phyloP scores from a whole-genome alignment of 164 flowering plant genomes.

The Macadamia integrifolia region DNA sequence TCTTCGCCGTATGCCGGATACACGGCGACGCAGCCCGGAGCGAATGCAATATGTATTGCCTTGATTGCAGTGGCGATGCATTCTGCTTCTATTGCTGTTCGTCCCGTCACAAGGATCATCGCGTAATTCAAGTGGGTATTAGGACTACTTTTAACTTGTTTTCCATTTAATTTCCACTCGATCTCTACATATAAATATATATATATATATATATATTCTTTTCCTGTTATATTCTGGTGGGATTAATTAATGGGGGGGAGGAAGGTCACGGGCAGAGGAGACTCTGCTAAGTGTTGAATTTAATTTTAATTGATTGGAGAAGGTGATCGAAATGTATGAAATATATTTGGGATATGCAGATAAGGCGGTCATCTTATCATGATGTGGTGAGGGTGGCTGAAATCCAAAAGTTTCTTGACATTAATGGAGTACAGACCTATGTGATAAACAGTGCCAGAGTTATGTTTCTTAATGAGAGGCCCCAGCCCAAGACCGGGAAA shows the following conservation, averaged over 20 bases:
- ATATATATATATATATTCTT: background rate
- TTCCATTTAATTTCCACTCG: no score
- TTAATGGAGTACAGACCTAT: slow-evolving; percentile 85
- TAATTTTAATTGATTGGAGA: no score
- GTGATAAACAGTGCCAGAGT: slow-evolving; percentile 96
- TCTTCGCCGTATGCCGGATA: slow-evolving; percentile 61
- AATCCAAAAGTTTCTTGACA: slow-evolving; percentile 66
- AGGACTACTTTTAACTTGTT: background rate
- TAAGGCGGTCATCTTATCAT: slow-evolving; percentile 92
- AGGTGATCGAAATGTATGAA: background rate
- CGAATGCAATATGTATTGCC: slow-evolving; percentile 87
- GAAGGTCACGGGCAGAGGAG: no score
- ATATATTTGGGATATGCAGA: slow-evolving; percentile 29
- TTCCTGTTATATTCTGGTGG: background rate
- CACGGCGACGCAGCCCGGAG: slow-evolving; percentile 73
- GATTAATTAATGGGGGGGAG: no score
- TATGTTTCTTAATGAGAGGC: slow-evolving; percentile 82
- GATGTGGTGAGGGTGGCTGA: slow-evolving; percentile 93
- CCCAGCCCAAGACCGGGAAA: slow-evolving; percentile 73
- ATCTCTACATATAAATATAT: no score
- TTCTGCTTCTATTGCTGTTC: slow-evolving; percentile 87
- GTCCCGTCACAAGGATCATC: slow-evolving; percentile 71
- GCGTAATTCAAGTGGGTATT: slow-evolving; percentile 66
- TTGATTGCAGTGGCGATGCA: slow-evolving; percentile 64
- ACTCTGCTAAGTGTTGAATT: no score